Evolutionary conservation across 2,329 filamentous ascomycete genomes (phyloP).

Genomic region (Cladophialophora exuberans): DNA sequence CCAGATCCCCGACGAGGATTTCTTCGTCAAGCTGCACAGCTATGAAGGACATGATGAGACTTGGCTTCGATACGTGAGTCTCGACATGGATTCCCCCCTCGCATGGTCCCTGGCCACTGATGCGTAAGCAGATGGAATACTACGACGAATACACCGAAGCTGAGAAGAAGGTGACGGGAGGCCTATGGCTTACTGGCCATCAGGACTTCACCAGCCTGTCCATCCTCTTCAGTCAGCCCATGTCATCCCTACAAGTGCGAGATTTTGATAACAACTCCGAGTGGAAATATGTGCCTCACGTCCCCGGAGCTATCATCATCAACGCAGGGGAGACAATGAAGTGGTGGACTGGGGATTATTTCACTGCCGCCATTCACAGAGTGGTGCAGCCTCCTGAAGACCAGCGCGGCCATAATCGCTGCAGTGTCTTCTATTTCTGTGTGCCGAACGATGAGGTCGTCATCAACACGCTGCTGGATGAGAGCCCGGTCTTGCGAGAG

Average conservation of each 20-base stretch:
- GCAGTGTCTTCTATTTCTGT: constrained; percentile 20
- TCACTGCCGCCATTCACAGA: constrained; percentile 18
- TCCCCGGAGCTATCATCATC: constrained; percentile 56
- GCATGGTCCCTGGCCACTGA: too few species aligned
- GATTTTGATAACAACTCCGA: constrained; percentile 44
- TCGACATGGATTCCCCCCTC: too few species aligned
- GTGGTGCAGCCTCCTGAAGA: constrained; percentile 15
- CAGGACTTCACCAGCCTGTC: constrained; percentile 62
- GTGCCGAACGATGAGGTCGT: constrained; percentile 49
- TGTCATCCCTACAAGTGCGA: constrained; percentile 61
- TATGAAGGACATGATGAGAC: constrained; percentile 64
- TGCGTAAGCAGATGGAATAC: too few species aligned
- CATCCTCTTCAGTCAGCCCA: constrained; percentile 61
- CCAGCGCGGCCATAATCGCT: constrained; percentile 13
- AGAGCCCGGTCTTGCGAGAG: constrained; percentile 13
- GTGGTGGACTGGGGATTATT: constrained; percentile 53
- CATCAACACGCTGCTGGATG: constrained; percentile 30
- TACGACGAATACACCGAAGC: constrained; percentile 47
- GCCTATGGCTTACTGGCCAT: constrained; percentile 55
- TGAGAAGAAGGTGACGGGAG: constrained; percentile 49
- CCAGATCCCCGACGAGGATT: constrained; percentile 62
- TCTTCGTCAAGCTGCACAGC: constrained; percentile 58
- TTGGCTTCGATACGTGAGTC: constrained; percentile 65
- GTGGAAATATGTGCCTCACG: constrained; percentile 57
- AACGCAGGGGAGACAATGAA: constrained; percentile 56